Evolutionary conservation across 768 basidiomycete genomes (phyloP), one percentile per base, ranked within the genome.

Genomic region (Cubamyces sp.): DNA sequence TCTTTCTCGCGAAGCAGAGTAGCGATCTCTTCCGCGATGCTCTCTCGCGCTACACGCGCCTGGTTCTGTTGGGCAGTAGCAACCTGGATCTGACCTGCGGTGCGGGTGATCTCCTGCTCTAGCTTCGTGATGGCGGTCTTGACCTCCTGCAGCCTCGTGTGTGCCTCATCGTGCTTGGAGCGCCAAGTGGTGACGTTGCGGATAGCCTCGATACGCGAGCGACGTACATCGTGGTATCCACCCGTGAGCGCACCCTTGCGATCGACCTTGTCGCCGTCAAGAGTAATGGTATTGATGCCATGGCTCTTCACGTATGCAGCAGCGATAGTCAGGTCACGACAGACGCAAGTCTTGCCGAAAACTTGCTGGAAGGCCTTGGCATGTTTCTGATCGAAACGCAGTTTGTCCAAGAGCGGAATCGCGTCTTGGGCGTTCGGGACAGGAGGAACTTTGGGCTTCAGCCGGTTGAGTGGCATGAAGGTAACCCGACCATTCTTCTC

Each of bases 251-350:
- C 88, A 64, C 97, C 97, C 73, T 96, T 98, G 54, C 95, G 85
- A 73, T 99, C 97, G 55, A 96, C 95, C 71, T 94, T 94, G 80
- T 99, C 97, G 51, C 97, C 97, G 67, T 96, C 96, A 41, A 97
- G 84, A 1, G 97, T 99, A 74, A 98, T 98, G 21, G 94, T 95
- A 76, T 96, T 98, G 72, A 98, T 90, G 1, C 88, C 88, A 71
- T 98, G 95, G 68, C 88, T 91, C 74, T 96, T 91, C 52, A 96
- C 94, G 73, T 97, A 98, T 9, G 92, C 91, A 6, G 94, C 92
- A 23, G 95, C 96, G 65, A 94, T 89, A 9, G 89, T 88, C 58
- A 99, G 83, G 73, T 97, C 94, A 47, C 90, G 85, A 73, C 96
- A 98, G 23, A 99, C 93, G 73, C 96, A 94, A 0, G 96, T 98